Base-by-base conservation (phyloP, 345 rosid species). In the Dovyalis caffra region DNA sequence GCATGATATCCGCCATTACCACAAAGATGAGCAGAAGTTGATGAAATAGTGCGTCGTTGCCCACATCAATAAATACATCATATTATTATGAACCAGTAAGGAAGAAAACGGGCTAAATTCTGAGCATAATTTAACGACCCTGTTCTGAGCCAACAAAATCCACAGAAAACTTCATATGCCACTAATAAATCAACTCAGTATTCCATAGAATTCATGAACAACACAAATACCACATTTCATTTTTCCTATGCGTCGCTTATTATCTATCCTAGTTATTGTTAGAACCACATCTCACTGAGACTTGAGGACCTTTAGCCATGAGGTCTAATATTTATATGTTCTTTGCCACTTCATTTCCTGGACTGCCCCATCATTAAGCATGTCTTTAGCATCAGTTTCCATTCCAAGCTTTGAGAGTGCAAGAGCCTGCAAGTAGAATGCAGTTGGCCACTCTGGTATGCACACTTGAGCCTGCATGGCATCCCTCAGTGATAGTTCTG, bases 391-490 rank as follows among this genome's bases (percentile, higher is more conserved):
- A 74, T 95, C 99, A 0, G 90, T 89, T 81, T 95, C 97, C 99
- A 95, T 95, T 77, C 96, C 98, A 9, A 92, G 97, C 88, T 92
- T 95, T 2, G 95, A 91, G 32, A 95, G 94, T 29, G 99, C 99
- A 70, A 95, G 88, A 53, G 99, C 97, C 81, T 95, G 99, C 86
- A 93, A 76, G 83, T 95, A 95, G 86, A 95, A 95, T 23, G 99
- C 99, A 18, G 98, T 91, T 5, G 97, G 97, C 98, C 99, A 95
- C 80, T 95, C 98, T 0, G 99, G 98, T 68, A 87, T 76, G 88
- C 99, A 95, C 38, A 92, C 97, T 73, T 95, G 99, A 61, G 99
- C 97, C 79, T 95, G 99, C 99, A 95, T 95, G 26, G 99, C 99
- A 56, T 95, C 99, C 77, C 99, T 91, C 83, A 95, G 69, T 2